Base-by-base conservation (phyloP, 31 red algal genomes). In the Odonthalia washingtoniensis region DNA sequence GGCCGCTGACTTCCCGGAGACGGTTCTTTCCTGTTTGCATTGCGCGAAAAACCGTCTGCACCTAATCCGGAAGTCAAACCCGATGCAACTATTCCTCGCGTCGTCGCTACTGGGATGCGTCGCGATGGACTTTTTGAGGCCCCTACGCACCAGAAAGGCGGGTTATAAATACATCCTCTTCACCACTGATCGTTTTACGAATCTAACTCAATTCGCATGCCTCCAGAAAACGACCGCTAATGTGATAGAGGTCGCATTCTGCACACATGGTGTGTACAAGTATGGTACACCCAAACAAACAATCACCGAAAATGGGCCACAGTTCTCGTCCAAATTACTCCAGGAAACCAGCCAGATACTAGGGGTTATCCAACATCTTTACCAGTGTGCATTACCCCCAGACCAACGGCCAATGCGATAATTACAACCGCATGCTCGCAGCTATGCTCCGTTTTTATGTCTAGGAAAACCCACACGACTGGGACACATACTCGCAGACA, bases 71-170 rank as follows among this genome's bases (percentile, higher is more conserved):
- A n/a, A n/a, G n/a, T n/a, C n/a, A n/a, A n/a, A n/a, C n/a, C n/a
- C n/a, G 14, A 28, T 79, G 75, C 6, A 28, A 2, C 42, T 79
- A 2, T 79, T 79, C 42, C 75, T 27, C 44, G n/a, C n/a, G n/a
- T n/a, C n/a, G n/a, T n/a, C n/a, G n/a, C n/a, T n/a, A n/a, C 42
- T 79, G 5, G 75, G 61, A 46, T 57, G 36, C 37, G 75, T 79
- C 75, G 41, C 75, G 45, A 57, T 79, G 9, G 75, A 79, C 75
- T 4, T 79, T 57, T 46, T 79, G 33, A 43, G 75, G 4, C 4
- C 39, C 4, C 30, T 79, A 3, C 39, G 35, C 44, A 3, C 24
- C 4, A 57, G 44, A 2, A 40, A 43, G 28, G 14, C 3, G 12
- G 75, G n/a, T n/a, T n/a, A n/a, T n/a, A n/a, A n/a, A n/a, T n/a